Conservation (phyloP, 352 stramenopile genomes). For the Aphanomyces invadans region DNA sequence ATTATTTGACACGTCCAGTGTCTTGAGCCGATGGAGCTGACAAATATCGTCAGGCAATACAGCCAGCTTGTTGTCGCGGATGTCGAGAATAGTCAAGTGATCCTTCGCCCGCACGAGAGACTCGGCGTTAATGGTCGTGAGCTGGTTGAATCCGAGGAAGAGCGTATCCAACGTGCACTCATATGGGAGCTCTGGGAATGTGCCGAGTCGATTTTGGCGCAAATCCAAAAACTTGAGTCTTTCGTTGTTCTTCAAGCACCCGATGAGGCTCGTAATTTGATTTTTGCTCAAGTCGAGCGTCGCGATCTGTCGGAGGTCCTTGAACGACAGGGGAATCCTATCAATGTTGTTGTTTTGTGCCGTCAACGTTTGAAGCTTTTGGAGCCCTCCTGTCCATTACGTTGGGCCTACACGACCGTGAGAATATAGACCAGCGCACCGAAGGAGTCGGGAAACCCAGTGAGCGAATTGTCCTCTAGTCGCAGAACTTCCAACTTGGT, state of each 20-base stretch:
- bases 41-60: conserved; percentile 39
- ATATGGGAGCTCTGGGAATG: conserved; percentile 34
- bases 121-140: conserved; percentile 32
- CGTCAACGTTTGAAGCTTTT: conserved; percentile 49
- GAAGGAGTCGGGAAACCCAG: conserved; percentile 39
- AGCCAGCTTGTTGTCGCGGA: conserved; percentile 48
- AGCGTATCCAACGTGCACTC: conserved; percentile 47
- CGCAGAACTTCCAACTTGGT: conserved; percentile 46
- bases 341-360: conserved; percentile 56
- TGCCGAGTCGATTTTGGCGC: conserved; percentile 54
- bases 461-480: conserved; percentile 57
- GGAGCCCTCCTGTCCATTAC: conserved; percentile 21
- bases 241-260: conserved; percentile 36
- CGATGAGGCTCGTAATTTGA: conserved; percentile 37
- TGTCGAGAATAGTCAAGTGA: conserved; percentile 47
- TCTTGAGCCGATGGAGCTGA: conserved; percentile 35
- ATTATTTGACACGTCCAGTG: conserved; percentile 63
- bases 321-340: conserved; percentile 40
- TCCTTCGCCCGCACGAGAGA: conserved; percentile 41
- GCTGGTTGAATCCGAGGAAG: conserved; percentile 48
- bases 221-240: conserved; percentile 64
- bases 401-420: background rate
- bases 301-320: conserved; percentile 40
- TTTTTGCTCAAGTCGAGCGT: conserved; percentile 78
- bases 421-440: conserved; percentile 25